These are phyloP conservation scores for Rutstroemia sp. DNA, from an alignment of 2,329 filamentous ascomycete species.

Conservation along the genomic window DNA sequence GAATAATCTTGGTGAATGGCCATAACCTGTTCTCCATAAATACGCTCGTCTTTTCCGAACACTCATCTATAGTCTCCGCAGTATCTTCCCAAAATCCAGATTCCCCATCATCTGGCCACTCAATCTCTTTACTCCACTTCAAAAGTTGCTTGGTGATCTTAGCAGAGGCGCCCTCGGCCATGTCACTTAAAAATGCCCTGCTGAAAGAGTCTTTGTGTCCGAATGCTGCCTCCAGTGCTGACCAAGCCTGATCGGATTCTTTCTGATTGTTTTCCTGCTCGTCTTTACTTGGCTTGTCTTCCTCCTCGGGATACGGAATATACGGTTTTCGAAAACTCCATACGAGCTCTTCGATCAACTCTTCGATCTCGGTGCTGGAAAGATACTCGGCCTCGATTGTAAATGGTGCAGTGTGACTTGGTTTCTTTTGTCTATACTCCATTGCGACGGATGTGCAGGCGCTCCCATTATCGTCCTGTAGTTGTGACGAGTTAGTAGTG, in stretches of 20 bases:
- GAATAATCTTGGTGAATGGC: neutral
- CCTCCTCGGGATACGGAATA: neutral
- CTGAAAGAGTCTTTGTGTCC: neutral
- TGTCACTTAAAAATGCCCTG: neutral
- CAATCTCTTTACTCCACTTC: neutral
- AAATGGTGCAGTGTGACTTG: conserved; percentile 22
- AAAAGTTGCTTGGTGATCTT: neutral
- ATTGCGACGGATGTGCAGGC: conserved; percentile 32
- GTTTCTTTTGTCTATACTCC: conserved; percentile 29
- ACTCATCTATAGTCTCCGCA: neutral
- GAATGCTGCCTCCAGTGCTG: neutral
- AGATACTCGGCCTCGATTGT: conserved; percentile 31
- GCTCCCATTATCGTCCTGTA: conserved; percentile 27
- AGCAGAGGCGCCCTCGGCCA: neutral
- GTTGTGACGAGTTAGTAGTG: too few species aligned
- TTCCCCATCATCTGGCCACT: neutral
- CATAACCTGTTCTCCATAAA: neutral
- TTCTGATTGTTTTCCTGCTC: neutral
- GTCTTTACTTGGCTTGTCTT: neutral
- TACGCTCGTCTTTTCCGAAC: neutral
- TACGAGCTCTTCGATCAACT: neutral
- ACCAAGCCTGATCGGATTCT: neutral
- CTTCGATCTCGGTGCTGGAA: conserved; percentile 8
- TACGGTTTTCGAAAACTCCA: neutral
- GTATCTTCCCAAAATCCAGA: neutral